Percentiles rank a stretch among this genome's conserved stretches.
phyloP scores from a whole-genome alignment of 75 land plant genomes.

The Pinus tabuliformis region DNA sequence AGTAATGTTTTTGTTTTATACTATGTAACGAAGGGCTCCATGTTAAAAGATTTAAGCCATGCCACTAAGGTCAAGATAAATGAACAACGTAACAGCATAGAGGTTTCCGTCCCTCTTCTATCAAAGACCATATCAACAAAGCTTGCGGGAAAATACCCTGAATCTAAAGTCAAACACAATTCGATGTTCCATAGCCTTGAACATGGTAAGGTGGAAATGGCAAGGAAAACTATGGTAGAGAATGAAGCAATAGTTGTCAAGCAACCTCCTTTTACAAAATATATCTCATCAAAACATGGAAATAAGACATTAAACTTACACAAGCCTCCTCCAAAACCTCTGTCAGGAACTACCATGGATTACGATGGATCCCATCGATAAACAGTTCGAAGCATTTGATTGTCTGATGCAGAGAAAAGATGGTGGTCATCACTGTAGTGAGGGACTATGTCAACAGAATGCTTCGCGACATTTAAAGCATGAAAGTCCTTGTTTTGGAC shows the following conservation, averaged over 20 bases:
- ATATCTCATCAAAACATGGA: neutral
- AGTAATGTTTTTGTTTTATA: too few species aligned
- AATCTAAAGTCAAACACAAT: constrained; percentile 4
- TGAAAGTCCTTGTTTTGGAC: too few species aligned
- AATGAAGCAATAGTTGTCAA: neutral
- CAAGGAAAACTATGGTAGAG: neutral
- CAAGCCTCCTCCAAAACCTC: constrained; percentile 67
- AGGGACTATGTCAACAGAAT: constrained; percentile 81
- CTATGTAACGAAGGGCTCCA: too few species aligned
- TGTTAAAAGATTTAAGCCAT: too few species aligned
- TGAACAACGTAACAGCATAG: neutral
- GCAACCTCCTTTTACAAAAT: neutral
- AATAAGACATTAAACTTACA: constrained; percentile 34
- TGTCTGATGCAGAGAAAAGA: constrained; percentile 20
- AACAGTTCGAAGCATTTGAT: neutral
- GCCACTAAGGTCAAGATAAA: neutral
- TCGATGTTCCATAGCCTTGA: neutral
- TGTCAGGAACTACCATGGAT: neutral
- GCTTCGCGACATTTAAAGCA: constrained; percentile 94
- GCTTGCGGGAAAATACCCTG: neutral
- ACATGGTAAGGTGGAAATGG: constrained; percentile 1
- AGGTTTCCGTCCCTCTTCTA: neutral
- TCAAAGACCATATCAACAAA: neutral
- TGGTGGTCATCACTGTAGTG: constrained; percentile 78
- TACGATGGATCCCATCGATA: neutral